Evolutionary conservation across 352 stramenopile genomes (phyloP).

Genomic region (Plasmopara viticola): DNA sequence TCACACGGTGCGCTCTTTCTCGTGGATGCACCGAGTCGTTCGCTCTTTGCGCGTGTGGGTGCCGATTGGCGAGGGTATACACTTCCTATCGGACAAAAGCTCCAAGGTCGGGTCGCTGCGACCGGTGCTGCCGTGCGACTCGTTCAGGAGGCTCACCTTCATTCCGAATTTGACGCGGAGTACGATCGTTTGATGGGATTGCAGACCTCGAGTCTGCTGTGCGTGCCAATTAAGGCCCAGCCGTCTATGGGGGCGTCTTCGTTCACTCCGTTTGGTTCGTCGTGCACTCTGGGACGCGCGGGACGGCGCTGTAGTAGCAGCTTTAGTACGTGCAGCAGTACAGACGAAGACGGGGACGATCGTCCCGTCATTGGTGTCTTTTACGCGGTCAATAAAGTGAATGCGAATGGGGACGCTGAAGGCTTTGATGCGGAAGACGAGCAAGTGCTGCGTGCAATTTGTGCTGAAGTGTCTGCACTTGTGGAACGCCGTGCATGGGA

Average conservation of each 20-base stretch:
- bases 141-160: constrained; percentile 35
- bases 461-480: constrained; percentile 48
- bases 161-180: constrained; percentile 59
- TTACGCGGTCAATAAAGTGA: constrained; percentile 76
- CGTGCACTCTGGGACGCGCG: constrained; percentile 1
- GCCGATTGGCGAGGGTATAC: constrained; percentile 66
- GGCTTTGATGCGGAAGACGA: constrained; percentile 61
- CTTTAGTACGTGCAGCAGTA: constrained; percentile 56
- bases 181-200: constrained; percentile 61
- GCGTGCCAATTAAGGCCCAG: constrained; percentile 61
- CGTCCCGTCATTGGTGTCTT: constrained; percentile 62
- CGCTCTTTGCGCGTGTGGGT: constrained; percentile 56
- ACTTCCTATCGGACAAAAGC: constrained; percentile 55
- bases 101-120: constrained; percentile 65
- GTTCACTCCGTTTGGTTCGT: constrained; percentile 15
- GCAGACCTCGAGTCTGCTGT: constrained; percentile 60
- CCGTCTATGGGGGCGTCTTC: constrained; percentile 20
- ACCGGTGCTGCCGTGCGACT: constrained; percentile 54
- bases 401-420: constrained; percentile 20
- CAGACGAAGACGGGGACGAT: constrained; percentile 31
- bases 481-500: constrained; percentile 68
- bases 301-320: constrained; percentile 33
- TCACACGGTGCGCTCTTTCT: constrained; percentile 67
- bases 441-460: constrained; percentile 62
- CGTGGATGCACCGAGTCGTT: constrained; percentile 65